Evolutionary conservation across 179 eudicot genomes (phyloP), one percentile per base, ranked within the genome.

Genomic region (Beta macrorhiza): DNA sequence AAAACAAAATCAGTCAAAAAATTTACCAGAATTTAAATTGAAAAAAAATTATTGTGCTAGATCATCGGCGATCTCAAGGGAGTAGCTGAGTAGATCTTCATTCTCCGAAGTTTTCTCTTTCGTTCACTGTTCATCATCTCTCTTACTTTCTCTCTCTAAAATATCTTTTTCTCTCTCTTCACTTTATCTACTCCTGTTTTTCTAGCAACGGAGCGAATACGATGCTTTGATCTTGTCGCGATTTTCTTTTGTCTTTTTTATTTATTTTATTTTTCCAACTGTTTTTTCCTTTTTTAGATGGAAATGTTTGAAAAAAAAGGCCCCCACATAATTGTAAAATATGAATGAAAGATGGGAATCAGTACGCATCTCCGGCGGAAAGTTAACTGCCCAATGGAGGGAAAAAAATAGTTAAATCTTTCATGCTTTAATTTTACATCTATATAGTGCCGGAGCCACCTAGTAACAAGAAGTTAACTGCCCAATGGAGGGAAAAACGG

Each of bases 11-110:
- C 52, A 76, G 45, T 25, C 19, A 75, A 37, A 65, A 51, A 45
- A 45, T 9, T 74, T 70, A 78, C 84, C 79, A 49, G 78, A 59
- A 61, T 55, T 42, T 6, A 29, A 10, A 52, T 17, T 4, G 14
- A 14, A 56, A 51, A 51, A 25, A 44, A 7, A 10, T 47, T 17
- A 62, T 77, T 2, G 14, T 22, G 76, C 82, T 81, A 81, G 82
- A 84, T 81, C 80, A 81, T 79, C 61, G 82, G 67, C 76, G 84
- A 84, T 78, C 82, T 73, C n/a, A 51, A 16, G 16, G 62, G 37
- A 25, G 73, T 45, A 56, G 32, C 8, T 13, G 58, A 69, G 63
- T 3, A 52, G 25, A 81, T 63, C 68, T 14, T 68, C 55, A 51
- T 56, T 53, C 20, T 37, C 42, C 42, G 42, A 37, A 37, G 42